Evolutionary conservation across 2,329 filamentous ascomycete genomes (phyloP), one percentile per base, ranked within the genome.

Genomic region (Colletotrichum endophyticum): DNA sequence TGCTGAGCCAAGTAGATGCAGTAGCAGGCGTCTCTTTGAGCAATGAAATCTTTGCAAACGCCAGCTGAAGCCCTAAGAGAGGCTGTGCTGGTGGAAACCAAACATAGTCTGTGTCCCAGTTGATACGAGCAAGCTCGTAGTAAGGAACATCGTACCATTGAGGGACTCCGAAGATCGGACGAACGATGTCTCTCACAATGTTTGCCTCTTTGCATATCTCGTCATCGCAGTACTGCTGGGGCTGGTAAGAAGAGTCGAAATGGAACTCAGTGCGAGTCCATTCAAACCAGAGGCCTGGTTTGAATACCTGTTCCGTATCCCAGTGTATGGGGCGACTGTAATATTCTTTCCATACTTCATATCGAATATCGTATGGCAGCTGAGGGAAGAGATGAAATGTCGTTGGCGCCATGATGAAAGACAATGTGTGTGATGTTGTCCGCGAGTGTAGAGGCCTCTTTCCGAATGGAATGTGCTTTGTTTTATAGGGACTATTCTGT

Each of bases 1-100:
- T 49, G 44, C n/a, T 49, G 44, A 49, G 44, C 44, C 44, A 49
- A 49, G n/a, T 22, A 49, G 44, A 49, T 7, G 44, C 0, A 49
- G 44, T n/a, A 22, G 1, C 44, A 49, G 44, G n/a, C 11, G 11
- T 49, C 44, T 4, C 19, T 13, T 49, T 49, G 44, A 49, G 44
- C 44, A 49, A 49, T n/a, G 5, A 1, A n/a, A 3, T 19, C 9
- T 44, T 44, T 1, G 5, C 0, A 11, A 44, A n/a, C 1, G 9
- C 9, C 1, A n/a, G 8, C 5, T 3, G 39, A 49, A 49, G 9
- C 19, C 39, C 39, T 6, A 49, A 49, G 5, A n/a, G 5, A 49
- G 39, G 39, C 3, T 49, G 2, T 49, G 39, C 39, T 44, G 19
- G 9, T 3, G 39, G 1, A 1, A 44, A 49, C 44, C 44, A 49